Percentiles rank a stretch among this genome's conserved stretches.
phyloP scores from a whole-genome alignment of 1,284 basidiomycete genomes.

The Lignosus rhinocerotis region DNA sequence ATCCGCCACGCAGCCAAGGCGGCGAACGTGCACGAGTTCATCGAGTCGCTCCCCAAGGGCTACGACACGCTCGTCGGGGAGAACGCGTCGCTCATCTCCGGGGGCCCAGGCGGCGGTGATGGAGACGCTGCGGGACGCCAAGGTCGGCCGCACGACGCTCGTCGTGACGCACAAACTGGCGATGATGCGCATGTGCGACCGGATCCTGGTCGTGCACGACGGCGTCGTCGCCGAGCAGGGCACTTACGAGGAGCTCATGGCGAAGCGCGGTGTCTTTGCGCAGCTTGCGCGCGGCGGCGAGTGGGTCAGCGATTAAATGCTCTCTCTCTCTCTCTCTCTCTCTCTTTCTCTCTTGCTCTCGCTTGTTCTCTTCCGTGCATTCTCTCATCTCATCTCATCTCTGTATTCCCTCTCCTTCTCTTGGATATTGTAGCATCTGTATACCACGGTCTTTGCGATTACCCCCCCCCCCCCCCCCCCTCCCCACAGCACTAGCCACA shows the following conservation, averaged over 20 bases:
- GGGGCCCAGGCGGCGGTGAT: slow-evolving; percentile 82
- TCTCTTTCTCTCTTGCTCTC: not conserved
- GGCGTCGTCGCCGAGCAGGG: slow-evolving; percentile 83
- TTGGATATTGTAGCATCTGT: slow-evolving; percentile 23
- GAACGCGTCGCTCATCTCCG: slow-evolving; percentile 86
- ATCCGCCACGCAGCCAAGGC: slow-evolving; percentile 70
- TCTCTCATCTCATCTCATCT: not conserved
- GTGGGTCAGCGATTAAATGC: slow-evolving; percentile 53
- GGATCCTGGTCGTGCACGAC: slow-evolving; percentile 80
- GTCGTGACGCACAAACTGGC: slow-evolving; percentile 93
- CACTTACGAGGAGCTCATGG: slow-evolving; percentile 70
- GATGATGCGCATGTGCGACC: slow-evolving; percentile 91
- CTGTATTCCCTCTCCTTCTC: not conserved
- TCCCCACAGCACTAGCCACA: slow-evolving; percentile 5
- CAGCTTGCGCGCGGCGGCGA: slow-evolving; percentile 84
- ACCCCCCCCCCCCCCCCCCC: not conserved
- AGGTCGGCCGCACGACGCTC: slow-evolving; percentile 75
- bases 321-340: not conserved
- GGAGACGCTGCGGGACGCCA: slow-evolving; percentile 70
- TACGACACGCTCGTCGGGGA: slow-evolving; percentile 90
- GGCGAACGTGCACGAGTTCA: slow-evolving; percentile 88
- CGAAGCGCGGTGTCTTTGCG: slow-evolving; percentile 75
- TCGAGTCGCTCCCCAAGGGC: slow-evolving; percentile 75
- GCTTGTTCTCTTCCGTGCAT: not conserved
- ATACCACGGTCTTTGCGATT: slow-evolving; percentile 6